Base-by-base conservation (phyloP, 2,329 filamentous ascomycete genomes). In the Paecilomyces formosus region DNA sequence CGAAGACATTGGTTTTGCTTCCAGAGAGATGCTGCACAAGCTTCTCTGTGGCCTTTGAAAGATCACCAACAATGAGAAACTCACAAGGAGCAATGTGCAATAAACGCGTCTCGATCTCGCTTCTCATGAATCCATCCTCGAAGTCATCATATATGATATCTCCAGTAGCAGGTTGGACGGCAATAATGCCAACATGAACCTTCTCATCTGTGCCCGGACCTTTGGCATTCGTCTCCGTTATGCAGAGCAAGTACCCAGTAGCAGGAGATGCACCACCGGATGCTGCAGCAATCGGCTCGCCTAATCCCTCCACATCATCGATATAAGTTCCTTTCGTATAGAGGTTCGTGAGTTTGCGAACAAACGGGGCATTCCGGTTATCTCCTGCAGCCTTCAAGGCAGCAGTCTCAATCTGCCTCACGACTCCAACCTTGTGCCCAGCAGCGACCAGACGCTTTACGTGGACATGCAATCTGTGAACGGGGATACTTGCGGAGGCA, bases 261-360 rank as follows among this genome's bases (percentile, higher is more conserved):
- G 85, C 81, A 9, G 81, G 79, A 3, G 84, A 81, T 3, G 67
- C 65, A 21, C 81, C 79, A n/a, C 82, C 85, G 0, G 83, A 78
- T 0, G 85, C 81, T 1, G 83, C 79, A 45, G 82, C 79, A 62
- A 77, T 64, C 67, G 79, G 68, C 57, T 77, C 66, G 56, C 89
- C 88, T 4, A 96, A 75, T 26, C 90, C 90, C 62, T 94, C 93
- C 9, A 90, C 83, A 71, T 99, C 94, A 69, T 97, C 94, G 58
- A 99, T 88, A 66, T 97, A 99, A 2, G 94, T 99, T 51, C 92
- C 94, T 73, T 97, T 99, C 8, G 94, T 99, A 75, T 99, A 99
- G 6, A 99, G 81, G 69, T 96, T 97, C 15, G 94, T 97, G 67
- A 99, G 85, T 67, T 96, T 94, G 35, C 94, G 86, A 39, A 91